Conservation (phyloP, 768 basidiomycete genomes). For the Mycena capillaripes region DNA sequence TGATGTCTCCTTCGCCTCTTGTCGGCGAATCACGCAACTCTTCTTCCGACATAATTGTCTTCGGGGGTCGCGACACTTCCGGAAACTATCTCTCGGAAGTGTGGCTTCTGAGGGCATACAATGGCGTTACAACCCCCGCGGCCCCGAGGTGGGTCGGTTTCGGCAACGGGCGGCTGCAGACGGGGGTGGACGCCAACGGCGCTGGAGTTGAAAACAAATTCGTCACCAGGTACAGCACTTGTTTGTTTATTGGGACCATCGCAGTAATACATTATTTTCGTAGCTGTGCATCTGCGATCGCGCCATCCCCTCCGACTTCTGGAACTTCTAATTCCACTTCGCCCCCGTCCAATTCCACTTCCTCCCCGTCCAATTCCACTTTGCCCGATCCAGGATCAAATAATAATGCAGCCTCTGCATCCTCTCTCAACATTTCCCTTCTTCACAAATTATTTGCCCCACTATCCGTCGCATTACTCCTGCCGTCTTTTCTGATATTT, state of each 20-base stretch:
- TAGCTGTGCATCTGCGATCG: conserved; percentile 68
- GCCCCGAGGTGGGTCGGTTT: conserved; percentile 73
- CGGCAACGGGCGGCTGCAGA: conserved; percentile 72
- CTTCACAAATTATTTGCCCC: conserved; percentile 62
- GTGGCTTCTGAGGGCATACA: conserved; percentile 84
- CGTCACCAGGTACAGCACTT: neutral
- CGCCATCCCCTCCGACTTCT: conserved; percentile 38
- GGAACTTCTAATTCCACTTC: conserved; percentile 38
- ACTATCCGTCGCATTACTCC: conserved; percentile 57
- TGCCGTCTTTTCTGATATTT: conserved; percentile 53
- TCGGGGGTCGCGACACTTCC: conserved; percentile 78
- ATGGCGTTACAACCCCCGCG: conserved; percentile 69
- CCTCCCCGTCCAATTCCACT: conserved; percentile 21
- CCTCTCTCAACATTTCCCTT: conserved; percentile 52
- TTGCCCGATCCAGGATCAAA: conserved; percentile 21
- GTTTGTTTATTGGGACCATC: no score
- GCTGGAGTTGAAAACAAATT: conserved; percentile 75
- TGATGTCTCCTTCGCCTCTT: conserved; percentile 67
- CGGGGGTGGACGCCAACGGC: conserved; percentile 76
- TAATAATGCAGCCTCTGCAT: conserved; percentile 1
- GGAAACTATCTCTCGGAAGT: conserved; percentile 81
- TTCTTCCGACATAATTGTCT: conserved; percentile 81
- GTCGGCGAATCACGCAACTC: conserved; percentile 65
- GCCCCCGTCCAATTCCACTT: conserved; percentile 29
- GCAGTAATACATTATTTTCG: no score